A percentile compares a stretch with the other conserved stretches of the same genome.
Evolutionary conservation across 257 asterid species (phyloP).

Genomic region (Scutellaria galericulata): DNA sequence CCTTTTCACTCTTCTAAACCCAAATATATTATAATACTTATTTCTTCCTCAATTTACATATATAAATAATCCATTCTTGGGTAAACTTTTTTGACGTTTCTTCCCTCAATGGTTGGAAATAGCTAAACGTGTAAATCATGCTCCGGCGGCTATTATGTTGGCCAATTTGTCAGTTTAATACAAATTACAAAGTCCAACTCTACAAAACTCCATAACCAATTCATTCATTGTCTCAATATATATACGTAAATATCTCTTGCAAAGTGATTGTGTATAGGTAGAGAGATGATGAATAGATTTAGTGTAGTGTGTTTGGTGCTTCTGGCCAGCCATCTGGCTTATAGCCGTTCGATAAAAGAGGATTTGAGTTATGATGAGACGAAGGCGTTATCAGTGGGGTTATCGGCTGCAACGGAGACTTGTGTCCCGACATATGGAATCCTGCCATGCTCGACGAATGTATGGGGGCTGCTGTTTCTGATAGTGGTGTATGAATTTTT

Average conservation of each 20-base stretch:
- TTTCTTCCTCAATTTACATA: too few relatives aligned
- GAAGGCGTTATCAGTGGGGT: conserved; percentile 27
- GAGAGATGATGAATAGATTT: conserved; percentile 29
- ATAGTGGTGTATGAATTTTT: conserved; percentile 54
- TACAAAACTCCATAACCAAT: too few relatives aligned
- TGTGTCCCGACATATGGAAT: conserved; percentile 63
- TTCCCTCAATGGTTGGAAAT: too few relatives aligned
- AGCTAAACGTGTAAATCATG: neutral
- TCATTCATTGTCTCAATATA: neutral
- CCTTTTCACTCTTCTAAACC: too few relatives aligned
- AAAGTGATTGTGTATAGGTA: neutral
- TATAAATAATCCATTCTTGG: too few relatives aligned
- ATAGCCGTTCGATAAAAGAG: conserved; percentile 48
- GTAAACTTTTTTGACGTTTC: too few relatives aligned
- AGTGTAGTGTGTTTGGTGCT: conserved; percentile 36
- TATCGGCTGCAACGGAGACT: conserved; percentile 36
- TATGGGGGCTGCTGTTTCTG: conserved; percentile 60
- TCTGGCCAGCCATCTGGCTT: conserved; percentile 34
- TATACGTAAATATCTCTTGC: neutral
- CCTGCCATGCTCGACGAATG: conserved; percentile 63
- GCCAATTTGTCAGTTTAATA: neutral
- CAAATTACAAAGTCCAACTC: neutral
- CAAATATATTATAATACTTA: too few relatives aligned
- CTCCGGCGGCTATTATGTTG: conserved; percentile 22
- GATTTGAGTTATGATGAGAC: neutral